These are phyloP conservation scores for Nannochloropsis oceanica DNA, from an alignment of 108 stramenopile species.

Conservation along the genomic window DNA sequence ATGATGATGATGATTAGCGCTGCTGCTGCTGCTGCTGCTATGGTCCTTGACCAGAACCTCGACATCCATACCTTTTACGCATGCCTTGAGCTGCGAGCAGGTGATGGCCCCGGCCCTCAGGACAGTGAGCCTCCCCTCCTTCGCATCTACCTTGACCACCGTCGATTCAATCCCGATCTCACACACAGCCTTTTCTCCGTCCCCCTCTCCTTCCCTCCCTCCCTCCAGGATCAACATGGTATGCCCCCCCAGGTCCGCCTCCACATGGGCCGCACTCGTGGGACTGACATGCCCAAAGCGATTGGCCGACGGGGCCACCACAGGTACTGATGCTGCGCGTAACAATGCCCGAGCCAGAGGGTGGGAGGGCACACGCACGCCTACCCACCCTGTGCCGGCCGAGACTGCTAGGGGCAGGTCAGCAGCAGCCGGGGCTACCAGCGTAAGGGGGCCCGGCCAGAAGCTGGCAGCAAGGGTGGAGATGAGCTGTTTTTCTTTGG, in stretches of 20 bases:
- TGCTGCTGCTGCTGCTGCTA: neutral
- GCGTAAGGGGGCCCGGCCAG: conserved; percentile 38
- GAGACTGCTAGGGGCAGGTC: conserved; percentile 53
- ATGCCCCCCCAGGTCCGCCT: conserved; percentile 30
- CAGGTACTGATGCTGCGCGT: conserved; percentile 58
- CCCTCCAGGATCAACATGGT: neutral
- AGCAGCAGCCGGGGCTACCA: conserved; percentile 21
- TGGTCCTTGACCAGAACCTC: neutral
- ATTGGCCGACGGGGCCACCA: conserved; percentile 95
- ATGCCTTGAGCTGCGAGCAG: conserved; percentile 60
- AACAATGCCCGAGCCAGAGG: conserved; percentile 63
- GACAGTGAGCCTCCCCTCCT: neutral
- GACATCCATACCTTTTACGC: conserved; percentile 26
- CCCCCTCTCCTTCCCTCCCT: neutral
- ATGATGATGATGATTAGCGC: neutral
- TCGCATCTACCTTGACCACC: conserved; percentile 32
- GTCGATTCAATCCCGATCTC: conserved; percentile 50
- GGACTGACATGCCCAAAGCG: conserved; percentile 63
- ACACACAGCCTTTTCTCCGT: conserved; percentile 9
- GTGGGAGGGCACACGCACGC: conserved; percentile 84
- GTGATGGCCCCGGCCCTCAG: conserved; percentile 18
- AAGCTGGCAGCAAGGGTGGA: conserved; percentile 24
- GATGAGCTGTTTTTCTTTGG: conserved; percentile 21
- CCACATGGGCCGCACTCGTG: conserved; percentile 75
- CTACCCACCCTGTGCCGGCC: conserved; percentile 84